Conservation (phyloP, 495 filamentous ascomycete genomes). For the Jackrogersella multiformis region DNA sequence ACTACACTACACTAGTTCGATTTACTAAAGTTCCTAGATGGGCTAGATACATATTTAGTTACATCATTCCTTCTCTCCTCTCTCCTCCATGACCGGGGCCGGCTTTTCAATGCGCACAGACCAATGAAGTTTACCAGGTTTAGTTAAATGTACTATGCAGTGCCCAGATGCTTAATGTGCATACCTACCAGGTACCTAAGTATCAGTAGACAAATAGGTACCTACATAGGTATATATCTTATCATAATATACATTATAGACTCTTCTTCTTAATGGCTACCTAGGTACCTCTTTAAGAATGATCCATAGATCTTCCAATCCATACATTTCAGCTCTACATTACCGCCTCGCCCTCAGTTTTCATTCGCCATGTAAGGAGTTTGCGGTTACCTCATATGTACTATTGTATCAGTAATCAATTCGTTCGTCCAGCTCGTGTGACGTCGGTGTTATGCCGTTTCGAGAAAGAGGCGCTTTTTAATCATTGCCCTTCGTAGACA, state of each 20-base stretch:
- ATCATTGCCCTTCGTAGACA: slow-evolving; percentile 30
- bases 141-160: not conserved
- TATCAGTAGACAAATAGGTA: not conserved
- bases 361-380: slow-evolving; percentile 9
- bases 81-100: too few relatives aligned
- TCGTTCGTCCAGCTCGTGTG: slow-evolving; percentile 16
- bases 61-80: too few relatives aligned
- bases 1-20: not conserved
- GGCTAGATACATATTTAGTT: slow-evolving; percentile 3
- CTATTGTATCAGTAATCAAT: slow-evolving; percentile 41
- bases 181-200: not conserved
- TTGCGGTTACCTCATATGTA: not conserved
- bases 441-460: slow-evolving; percentile 25
- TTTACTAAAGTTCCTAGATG: not conserved
- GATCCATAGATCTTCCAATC: not conserved
- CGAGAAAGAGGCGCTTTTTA: slow-evolving; percentile 26
- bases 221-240: not conserved
- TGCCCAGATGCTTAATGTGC: not conserved
- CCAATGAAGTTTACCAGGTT: not conserved
- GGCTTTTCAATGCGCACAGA: slow-evolving; percentile 2
- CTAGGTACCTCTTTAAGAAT: too few relatives aligned
- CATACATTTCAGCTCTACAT: slow-evolving; percentile 2
- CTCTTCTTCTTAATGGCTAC: too few relatives aligned
- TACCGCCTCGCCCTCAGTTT: not conserved
- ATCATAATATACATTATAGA: slow-evolving; percentile 4